Percentiles rank a stretch among this genome's conserved stretches.
Conservation (phyloP, 192 early-diverging fungal species). For the Podila epicladia region DNA sequence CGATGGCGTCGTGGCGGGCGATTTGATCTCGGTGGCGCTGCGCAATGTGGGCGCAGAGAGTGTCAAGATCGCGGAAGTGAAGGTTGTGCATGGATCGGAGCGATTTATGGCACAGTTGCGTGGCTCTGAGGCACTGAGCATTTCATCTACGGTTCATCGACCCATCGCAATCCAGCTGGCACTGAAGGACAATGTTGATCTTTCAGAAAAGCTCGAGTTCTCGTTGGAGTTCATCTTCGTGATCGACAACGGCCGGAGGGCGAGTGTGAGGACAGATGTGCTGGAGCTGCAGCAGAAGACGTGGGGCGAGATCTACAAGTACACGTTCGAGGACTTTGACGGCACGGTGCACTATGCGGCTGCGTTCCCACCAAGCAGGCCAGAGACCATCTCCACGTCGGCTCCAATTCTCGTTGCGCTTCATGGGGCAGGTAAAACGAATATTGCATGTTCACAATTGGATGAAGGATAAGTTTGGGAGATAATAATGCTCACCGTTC, state of each 20-base stretch:
- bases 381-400: conserved; percentile 27
- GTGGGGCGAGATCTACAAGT: conserved; percentile 68
- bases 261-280: conserved; percentile 5
- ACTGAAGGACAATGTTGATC: not conserved
- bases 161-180: conserved; percentile 19
- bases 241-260: not conserved
- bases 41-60: conserved; percentile 31
- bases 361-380: conserved; percentile 50
- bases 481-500: not conserved
- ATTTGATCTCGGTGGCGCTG: conserved; percentile 41
- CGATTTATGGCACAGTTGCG: conserved; percentile 7
- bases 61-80: conserved; percentile 20
- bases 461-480: not conserved
- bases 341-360: conserved; percentile 71
- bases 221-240: conserved; percentile 10
- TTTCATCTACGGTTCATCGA: conserved; percentile 26
- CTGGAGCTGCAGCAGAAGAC: conserved; percentile 24
- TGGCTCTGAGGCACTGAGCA: not conserved
- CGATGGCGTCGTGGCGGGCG: conserved; percentile 38
- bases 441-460: not conserved
- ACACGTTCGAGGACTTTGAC: conserved; percentile 79
- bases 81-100: conserved; percentile 7
- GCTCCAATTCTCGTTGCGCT: conserved; percentile 71
- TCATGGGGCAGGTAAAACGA: conserved; percentile 70
- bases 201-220: not conserved